Conservation (phyloP, 1,284 basidiomycete genomes). For the Testicularia cyperi region DNA sequence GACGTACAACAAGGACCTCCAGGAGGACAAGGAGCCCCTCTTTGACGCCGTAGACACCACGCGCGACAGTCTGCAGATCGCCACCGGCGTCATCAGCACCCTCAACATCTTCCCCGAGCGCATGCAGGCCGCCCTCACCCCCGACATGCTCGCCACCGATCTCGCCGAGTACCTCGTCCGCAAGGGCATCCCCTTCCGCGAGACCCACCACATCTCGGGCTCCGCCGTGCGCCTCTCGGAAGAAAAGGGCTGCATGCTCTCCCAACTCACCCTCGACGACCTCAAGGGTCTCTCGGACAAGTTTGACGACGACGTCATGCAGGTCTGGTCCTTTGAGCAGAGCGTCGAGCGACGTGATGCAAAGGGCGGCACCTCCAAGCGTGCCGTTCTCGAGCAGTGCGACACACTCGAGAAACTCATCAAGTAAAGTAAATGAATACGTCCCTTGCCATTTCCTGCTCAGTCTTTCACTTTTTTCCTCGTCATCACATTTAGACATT, state of each 20-base stretch:
- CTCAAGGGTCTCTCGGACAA: constrained; percentile 74
- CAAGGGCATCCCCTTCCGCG: constrained; percentile 93
- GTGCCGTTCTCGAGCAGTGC: constrained; percentile 78
- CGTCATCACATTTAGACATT: neutral
- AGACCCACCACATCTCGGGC: constrained; percentile 97
- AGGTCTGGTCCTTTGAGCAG: constrained; percentile 57
- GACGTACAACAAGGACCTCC: constrained; percentile 98
- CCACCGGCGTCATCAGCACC: constrained; percentile 90
- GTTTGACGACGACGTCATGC: constrained; percentile 76
- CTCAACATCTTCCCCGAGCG: constrained; percentile 77
- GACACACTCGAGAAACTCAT: constrained; percentile 43
- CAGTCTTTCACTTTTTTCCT: too few relatives aligned
- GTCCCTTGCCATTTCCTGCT: too few relatives aligned
- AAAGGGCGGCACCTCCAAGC: constrained; percentile 84
- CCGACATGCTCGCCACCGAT: constrained; percentile 96
- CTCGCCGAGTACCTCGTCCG: constrained; percentile 96
- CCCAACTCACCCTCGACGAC: constrained; percentile 77
- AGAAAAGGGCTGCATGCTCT: constrained; percentile 74
- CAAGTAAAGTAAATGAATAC: too few relatives aligned
- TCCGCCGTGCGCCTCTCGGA: constrained; percentile 93
- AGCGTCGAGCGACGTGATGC: constrained; percentile 92
- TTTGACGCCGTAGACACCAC: constrained; percentile 92
- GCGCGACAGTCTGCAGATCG: constrained; percentile 84
- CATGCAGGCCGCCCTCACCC: constrained; percentile 86
- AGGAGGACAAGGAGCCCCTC: constrained; percentile 97